Base-by-base conservation (phyloP, 2,329 filamentous ascomycete species). In the Ophiocordyceps camponoti-rufipedis region DNA sequence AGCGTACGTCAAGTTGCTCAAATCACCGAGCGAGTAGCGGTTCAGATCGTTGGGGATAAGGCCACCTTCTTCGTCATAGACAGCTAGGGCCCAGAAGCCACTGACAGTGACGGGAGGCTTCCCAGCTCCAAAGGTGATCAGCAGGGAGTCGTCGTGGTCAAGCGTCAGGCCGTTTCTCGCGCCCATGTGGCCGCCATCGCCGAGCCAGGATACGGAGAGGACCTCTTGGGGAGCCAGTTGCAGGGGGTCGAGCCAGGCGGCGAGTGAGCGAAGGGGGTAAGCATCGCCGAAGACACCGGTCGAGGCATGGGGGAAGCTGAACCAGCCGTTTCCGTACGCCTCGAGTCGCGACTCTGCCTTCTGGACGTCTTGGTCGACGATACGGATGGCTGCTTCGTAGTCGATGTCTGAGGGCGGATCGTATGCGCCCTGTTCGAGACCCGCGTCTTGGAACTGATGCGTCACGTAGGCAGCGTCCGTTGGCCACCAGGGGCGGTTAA, bases 21-120 rank as follows among this genome's bases (percentile, higher is more conserved):
- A 49, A 44, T 55, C 54, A 4, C 54, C 54, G 6, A 59, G 43
- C 2, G 51, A 48, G 43, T 56, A 59, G 5, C 48, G 46, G 29
- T 54, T 41, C 28, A 53, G 40, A 1, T 43, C n/a, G 45, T 59
- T 59, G 5, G 45, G 18, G 29, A 59, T 49, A 4, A 60, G 49
- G 16, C 49, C 52, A 23, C 51, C 46, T 4, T 51, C 43, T 10
- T 40, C 39, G 49, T 54, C 48, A 43, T 61, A 58, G 14, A 50
- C 47, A 1, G 54, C 54, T 45, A 59, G 10, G 47, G 54, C 56
- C 56, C 56, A 58, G 47, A 58, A 59, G 10, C 48, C 47, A 8
- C 35, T 19, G n/a, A 18, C 35, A 9, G 35, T 39, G 35, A 39
- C 16, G 35, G 35, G 35, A 18, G 51, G 47, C 41, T 47, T 52